Conservation (phyloP, 352 stramenopile genomes). For the Pythium phragmiticola region DNA sequence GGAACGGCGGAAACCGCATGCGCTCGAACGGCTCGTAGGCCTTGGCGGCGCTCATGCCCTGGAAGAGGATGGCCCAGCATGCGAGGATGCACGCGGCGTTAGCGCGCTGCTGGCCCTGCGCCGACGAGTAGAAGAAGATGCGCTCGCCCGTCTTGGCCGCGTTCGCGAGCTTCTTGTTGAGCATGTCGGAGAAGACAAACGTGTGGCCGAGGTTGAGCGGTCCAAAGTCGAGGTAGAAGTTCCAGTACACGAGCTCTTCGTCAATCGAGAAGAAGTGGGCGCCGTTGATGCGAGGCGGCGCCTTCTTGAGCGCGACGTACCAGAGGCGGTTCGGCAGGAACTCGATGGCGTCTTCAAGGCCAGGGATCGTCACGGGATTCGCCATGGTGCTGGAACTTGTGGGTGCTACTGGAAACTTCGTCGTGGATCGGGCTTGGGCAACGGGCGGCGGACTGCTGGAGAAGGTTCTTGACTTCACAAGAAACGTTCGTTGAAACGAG, state of each 20-base stretch:
- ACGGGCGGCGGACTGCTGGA: background rate
- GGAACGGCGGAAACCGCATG: slow-evolving; percentile 76
- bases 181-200: slow-evolving; percentile 55
- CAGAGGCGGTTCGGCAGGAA: slow-evolving; percentile 56
- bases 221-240: slow-evolving; percentile 97
- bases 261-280: slow-evolving; percentile 85
- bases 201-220: slow-evolving; percentile 89
- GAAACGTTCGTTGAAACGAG: slow-evolving; percentile 1
- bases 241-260: slow-evolving; percentile 91
- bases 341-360: slow-evolving; percentile 64
- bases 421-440: background rate
- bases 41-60: slow-evolving; percentile 70
- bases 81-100: slow-evolving; percentile 92
- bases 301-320: slow-evolving; percentile 68
- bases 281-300: slow-evolving; percentile 41
- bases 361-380: slow-evolving; percentile 28
- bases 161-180: slow-evolving; percentile 37
- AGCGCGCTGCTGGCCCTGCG: slow-evolving; percentile 68
- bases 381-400: slow-evolving; percentile 18
- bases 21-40: slow-evolving; percentile 63
- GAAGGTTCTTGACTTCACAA: slow-evolving; percentile 19
- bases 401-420: background rate
- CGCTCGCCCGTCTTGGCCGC: slow-evolving; percentile 27
- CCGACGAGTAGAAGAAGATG: slow-evolving; percentile 88
- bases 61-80: slow-evolving; percentile 87